Base-by-base conservation (phyloP, 768 basidiomycete genomes). In the Xanthoconium purpureum region DNA sequence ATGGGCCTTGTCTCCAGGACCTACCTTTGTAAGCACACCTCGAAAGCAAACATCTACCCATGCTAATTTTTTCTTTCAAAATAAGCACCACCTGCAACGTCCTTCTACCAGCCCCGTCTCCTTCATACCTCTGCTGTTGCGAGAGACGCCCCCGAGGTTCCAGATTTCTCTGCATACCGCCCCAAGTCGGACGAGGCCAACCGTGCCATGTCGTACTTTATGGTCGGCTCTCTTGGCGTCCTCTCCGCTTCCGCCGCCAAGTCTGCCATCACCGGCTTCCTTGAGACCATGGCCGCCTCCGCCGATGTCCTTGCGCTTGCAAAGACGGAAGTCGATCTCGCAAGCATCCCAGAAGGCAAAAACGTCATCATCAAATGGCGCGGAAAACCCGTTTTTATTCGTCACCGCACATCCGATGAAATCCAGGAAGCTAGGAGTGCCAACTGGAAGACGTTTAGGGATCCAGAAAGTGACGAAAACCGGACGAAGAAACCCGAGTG, bases 351-450 rank as follows among this genome's bases (percentile, higher is more conserved):
- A 37, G 94, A 98, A 81, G 94, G 94, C 74, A 95, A 94, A 84
- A 95, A 96, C 71, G 90, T 89, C 64, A 86, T 96, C 74, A 91
- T 95, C 78, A 94, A 98, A 80, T 99, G 97, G 97, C 91, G 97
- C 69, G 97, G 97, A 73, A 99, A 99, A 81, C 97, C 97, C 62
- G 97, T 99, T 52, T 98, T 98, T 81, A 94, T 99, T 73, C 85
- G 97, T 63, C 97, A 99, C 80, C 85, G 97, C 67, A 99, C 97
- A 14, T 67, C 80, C 54, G 82, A 79, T 54, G 97, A 99, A 79
- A 91, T 99, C 65, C 84, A 91, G 60, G 97, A 99, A 77, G 97
- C 97, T 49, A 87, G 91, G 74, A 66, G 73, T 38, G 77, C 82
- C 55, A 86, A 96, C 74, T 88, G 94, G 88, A 92, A 94, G 80